Conservation (phyloP, 2,329 filamentous ascomycete genomes). For the Chaetomium strumarium region DNA sequence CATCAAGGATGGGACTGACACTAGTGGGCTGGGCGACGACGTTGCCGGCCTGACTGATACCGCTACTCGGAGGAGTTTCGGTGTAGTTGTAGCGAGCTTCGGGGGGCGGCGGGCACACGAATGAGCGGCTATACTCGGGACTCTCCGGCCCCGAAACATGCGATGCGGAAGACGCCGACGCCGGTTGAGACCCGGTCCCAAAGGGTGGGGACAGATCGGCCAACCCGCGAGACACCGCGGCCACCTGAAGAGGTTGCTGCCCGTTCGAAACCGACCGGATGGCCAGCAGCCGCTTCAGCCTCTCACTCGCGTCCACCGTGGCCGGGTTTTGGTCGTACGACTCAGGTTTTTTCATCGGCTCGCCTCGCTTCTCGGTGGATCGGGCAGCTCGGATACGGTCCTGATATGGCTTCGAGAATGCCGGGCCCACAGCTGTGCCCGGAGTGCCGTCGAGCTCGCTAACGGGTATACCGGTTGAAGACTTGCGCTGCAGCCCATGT, state of each 20-base stretch:
- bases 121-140: neutral
- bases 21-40: too few relatives aligned
- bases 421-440: constrained; percentile 52
- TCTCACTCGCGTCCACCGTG: constrained; percentile 38
- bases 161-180: neutral
- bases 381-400: constrained; percentile 55
- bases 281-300: constrained; percentile 49
- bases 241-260: neutral
- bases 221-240: neutral
- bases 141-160: neutral
- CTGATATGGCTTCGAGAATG: constrained; percentile 62
- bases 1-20: too few relatives aligned
- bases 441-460: constrained; percentile 62
- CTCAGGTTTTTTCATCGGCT: constrained; percentile 7
- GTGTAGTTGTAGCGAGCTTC: too few relatives aligned
- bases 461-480: constrained; percentile 54
- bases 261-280: constrained; percentile 16
- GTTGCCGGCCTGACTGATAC: too few relatives aligned
- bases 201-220: neutral
- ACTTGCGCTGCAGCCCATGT: constrained; percentile 39
- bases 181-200: neutral
- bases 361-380: constrained; percentile 27
- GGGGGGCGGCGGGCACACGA: neutral
- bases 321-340: constrained; percentile 20
- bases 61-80: too few relatives aligned